Conservation (phyloP, 371 early-diverging fungal species). For the Actinomortierella ambigua region DNA sequence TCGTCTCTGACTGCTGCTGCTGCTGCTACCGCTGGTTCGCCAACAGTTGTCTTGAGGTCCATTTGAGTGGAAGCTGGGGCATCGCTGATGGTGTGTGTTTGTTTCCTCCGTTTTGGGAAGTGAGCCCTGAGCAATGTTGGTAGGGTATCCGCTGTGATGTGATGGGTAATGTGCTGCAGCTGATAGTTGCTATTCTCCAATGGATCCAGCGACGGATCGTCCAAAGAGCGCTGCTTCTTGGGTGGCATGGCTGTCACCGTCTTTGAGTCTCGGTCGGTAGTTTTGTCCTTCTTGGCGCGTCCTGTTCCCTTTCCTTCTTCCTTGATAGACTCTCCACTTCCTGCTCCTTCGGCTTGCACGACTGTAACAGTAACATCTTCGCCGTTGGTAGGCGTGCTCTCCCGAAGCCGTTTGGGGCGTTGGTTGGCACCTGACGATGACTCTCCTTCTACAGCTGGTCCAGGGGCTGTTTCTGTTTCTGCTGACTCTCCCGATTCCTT, state of each 20-base stretch:
- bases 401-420: too few relatives aligned
- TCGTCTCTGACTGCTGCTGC: conserved; percentile 15
- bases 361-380: too few relatives aligned
- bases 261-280: too few relatives aligned
- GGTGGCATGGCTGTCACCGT: too few relatives aligned
- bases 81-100: neutral
- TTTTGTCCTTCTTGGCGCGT: too few relatives aligned
- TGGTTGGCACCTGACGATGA: too few relatives aligned
- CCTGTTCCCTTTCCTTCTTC: too few relatives aligned
- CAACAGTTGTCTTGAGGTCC: neutral
- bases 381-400: too few relatives aligned
- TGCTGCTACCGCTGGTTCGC: conserved; percentile 20
- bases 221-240: conserved; percentile 3
- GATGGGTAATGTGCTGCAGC: conserved; percentile 58
- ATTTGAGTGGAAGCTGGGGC: conserved; percentile 6
- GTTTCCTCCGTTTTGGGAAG: conserved; percentile 31
- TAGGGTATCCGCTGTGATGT: conserved; percentile 56
- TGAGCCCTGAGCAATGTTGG: conserved; percentile 48
- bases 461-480: neutral
- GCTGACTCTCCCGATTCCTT: conserved; percentile 9
- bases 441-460: neutral
- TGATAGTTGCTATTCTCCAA: conserved; percentile 38
- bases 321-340: too few relatives aligned
- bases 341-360: too few relatives aligned
- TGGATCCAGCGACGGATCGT: conserved; percentile 23